Base-by-base conservation (phyloP, 495 filamentous ascomycete genomes). In the Saxispiralis lemnorum region DNA sequence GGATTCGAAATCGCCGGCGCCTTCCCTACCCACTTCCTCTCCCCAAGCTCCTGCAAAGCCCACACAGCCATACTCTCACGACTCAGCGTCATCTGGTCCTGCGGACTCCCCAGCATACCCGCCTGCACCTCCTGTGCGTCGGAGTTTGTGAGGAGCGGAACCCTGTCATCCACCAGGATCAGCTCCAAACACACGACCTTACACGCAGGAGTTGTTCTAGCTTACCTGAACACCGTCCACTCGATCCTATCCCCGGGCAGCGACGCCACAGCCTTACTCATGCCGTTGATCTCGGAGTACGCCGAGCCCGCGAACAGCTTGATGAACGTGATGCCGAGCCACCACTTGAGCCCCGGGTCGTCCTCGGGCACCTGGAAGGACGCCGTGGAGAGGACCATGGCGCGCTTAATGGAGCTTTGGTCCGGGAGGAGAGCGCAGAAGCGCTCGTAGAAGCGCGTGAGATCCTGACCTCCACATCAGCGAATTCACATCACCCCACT, bases 41-140 rank as follows among this genome's bases (percentile, higher is more conserved):
- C 44, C 20, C 34, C 13, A 4, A 46, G 21, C 44, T 46, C 44
- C 17, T 46, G 44, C 36, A 46, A 24, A 30, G 39, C n/a, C 44
- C 44, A 46, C 1, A 46, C 34, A 1, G 36, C 37, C n/a, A 40
- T 17, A 28, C 44, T 39, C 6, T 13, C 13, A 2, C 44, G 44
- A 20, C 36, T 46, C 36, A 46, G 12, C 21, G 39, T 39, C 21
- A 46, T 18, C 11, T 37, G 20, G 19, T 46, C 44, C 14, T 21
- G 39, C 1, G 21, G 14, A 24, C n/a, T 18, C 15, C 44, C 44
- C 1, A 46, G 2, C 7, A 33, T 13, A 11, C 28, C 34, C 3
- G 44, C 31, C 6, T 19, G 44, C 4, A 46, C 44, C 2, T 36
- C 20, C 24, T 32, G 18, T 7, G 15, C 21, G 15, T 46, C 31